A percentile compares a stretch with the other conserved stretches of the same genome.
Conservation (phyloP, 1,284 basidiomycete species). For the Fistulinella staudtii region DNA sequence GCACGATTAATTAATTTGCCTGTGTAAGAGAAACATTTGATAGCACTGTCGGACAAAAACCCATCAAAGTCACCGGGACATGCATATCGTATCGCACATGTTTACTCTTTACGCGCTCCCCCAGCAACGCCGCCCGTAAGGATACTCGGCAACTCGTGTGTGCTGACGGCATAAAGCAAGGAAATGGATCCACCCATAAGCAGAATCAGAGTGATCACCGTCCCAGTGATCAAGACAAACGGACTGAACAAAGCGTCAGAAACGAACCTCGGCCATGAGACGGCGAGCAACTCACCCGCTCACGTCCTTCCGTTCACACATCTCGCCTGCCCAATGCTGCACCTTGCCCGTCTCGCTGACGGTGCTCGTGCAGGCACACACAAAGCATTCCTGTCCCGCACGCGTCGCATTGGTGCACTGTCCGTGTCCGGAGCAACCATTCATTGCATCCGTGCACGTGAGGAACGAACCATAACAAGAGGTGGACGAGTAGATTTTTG, state of each 20-base stretch:
- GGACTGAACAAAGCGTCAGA: constrained; percentile 53
- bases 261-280: neutral
- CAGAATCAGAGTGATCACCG: constrained; percentile 58
- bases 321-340: constrained; percentile 67
- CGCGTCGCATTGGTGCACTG: constrained; percentile 57
- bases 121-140: constrained; percentile 56
- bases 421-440: constrained; percentile 66
- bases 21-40: no score
- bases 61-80: no score
- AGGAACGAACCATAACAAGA: constrained; percentile 57
- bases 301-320: constrained; percentile 73
- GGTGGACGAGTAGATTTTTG: constrained; percentile 40
- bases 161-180: constrained; percentile 59
- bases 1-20: no score
- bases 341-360: constrained; percentile 47
- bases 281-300: constrained; percentile 54
- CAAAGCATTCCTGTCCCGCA: constrained; percentile 65
- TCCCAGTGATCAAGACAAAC: constrained; percentile 70
- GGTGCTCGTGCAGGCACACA: constrained; percentile 64
- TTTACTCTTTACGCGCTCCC: constrained; percentile 47
- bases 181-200: constrained; percentile 65
- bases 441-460: constrained; percentile 59
- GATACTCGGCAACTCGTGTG: constrained; percentile 63
- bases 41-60: no score
- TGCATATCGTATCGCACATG: no score